Base-by-base conservation (phyloP, 495 filamentous ascomycete genomes). In the Beverwykella pulmonaria region DNA sequence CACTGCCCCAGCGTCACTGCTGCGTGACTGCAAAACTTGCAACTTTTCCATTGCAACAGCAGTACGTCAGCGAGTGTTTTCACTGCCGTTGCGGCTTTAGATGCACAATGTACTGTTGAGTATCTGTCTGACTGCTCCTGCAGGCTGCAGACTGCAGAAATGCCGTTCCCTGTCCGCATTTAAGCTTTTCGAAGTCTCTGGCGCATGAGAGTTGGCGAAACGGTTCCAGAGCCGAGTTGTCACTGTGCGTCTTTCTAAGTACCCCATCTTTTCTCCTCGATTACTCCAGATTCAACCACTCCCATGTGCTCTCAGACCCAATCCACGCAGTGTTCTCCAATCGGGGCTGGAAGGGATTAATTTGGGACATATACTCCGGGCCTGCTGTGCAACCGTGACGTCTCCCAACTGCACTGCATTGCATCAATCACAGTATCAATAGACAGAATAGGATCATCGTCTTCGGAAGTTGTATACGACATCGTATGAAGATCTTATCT, bases 61-160 rank as follows among this genome's bases (percentile, higher is more conserved):
- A 57, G 64, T 54, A 49, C 7, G 34, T 67, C 64, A 57, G 64
- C 58, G 52, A 1, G 2, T 49, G 49, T 26, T 55, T 44, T 61
- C 34, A 9, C 64, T 57, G 64, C 46, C 22, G 15, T 50, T 55
- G 26, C 25, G 1, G 22, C 39, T 12, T 17, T 46, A 30, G 54
- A 46, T 34, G 57, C 49, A 39, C 48, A 47, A 8, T 61, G 48
- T 20, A 54, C 26, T 20, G 50, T 32, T 5, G 49, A 36, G 29
- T 9, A 1, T 27, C 32, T 15, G 15, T 57, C 41, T 61, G 26
- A 67, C 49, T 67, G 57, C 57, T 67, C 48, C 64, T 61, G 64
- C 64, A 67, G 32, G 5, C 23, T 59, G 53, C 55, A 59, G 55
- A 41, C 23, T 59, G 53, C 55, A 59, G 55, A 41, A 27, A 19